These are phyloP conservation scores for Leucogyrophana mollusca DNA, from an alignment of 768 basidiomycete genomes.

Conservation along the genomic window DNA sequence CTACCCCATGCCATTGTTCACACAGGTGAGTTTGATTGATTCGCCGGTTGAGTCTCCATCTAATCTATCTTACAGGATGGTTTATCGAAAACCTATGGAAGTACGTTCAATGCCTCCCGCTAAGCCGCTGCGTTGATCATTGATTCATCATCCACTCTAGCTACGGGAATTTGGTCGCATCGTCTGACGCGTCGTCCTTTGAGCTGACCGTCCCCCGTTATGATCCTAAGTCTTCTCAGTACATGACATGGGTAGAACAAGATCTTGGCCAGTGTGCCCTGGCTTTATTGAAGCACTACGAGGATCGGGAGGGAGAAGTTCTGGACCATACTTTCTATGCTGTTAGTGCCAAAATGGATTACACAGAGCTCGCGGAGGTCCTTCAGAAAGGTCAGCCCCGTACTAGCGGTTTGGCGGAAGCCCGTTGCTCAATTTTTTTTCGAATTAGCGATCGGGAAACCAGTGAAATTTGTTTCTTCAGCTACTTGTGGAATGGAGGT, in stretches of 20 bases:
- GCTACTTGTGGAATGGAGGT: slow-evolving; percentile 17
- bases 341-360: slow-evolving; percentile 20
- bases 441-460: slow-evolving; percentile 21
- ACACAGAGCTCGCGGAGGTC: slow-evolving; percentile 10
- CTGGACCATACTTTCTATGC: slow-evolving; percentile 23
- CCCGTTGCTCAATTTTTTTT: not conserved
- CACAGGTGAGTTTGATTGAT: slow-evolving; percentile 11
- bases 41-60: not conserved
- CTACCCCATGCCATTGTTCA: slow-evolving; percentile 20
- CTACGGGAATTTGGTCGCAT: slow-evolving; percentile 5
- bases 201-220: slow-evolving; percentile 20
- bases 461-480: slow-evolving; percentile 21
- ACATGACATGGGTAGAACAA: slow-evolving; percentile 21
- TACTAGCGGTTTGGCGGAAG: not conserved
- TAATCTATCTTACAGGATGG: slow-evolving; percentile 15
- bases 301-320: slow-evolving; percentile 15
- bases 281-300: slow-evolving; percentile 22
- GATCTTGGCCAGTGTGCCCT: slow-evolving; percentile 21
- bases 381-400: slow-evolving; percentile 16
- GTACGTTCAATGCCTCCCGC: no score
- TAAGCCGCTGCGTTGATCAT: no score
- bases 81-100: slow-evolving; percentile 22
- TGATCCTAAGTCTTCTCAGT: slow-evolving; percentile 14
- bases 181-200: slow-evolving; percentile 12
- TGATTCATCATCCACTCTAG: no score